These are phyloP conservation scores for Haplographium delicatum DNA, from an alignment of 495 filamentous ascomycete species.

Conservation along the genomic window DNA sequence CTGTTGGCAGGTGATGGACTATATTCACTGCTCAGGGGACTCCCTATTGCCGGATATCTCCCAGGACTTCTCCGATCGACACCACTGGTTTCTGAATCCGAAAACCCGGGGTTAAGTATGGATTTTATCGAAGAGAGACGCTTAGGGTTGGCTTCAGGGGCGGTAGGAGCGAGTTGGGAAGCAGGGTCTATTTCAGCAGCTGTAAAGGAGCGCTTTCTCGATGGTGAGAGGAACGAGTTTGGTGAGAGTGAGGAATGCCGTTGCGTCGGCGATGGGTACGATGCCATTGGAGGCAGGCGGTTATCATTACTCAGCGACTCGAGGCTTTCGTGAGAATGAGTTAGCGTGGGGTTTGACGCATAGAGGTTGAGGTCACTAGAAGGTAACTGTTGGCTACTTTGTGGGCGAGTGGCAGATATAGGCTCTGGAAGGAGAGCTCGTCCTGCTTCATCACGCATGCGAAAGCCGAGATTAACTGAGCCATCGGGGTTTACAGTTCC, in stretches of 20 bases:
- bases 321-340: conserved; percentile 30
- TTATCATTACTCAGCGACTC: conserved; percentile 49
- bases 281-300: conserved; percentile 44
- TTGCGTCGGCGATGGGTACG: conserved; percentile 34
- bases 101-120: conserved; percentile 59
- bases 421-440: conserved; percentile 43
- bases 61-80: conserved; percentile 11
- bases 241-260: conserved; percentile 43
- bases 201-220: conserved; percentile 64
- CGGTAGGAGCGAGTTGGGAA: conserved; percentile 5
- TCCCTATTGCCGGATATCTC: conserved; percentile 6
- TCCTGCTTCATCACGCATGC: conserved; percentile 37
- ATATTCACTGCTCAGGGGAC: conserved; percentile 23
- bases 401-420: conserved; percentile 30
- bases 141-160: conserved; percentile 38
- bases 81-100: conserved; percentile 9
- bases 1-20: conserved; percentile 21
- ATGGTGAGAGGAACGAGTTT: conserved; percentile 45
- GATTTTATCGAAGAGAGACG: conserved; percentile 76
- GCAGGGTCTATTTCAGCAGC: conserved; percentile 40
- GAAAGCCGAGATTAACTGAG: conserved; percentile 55
- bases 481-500: conserved; percentile 49
- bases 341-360: conserved; percentile 26
- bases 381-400: conserved; percentile 31
- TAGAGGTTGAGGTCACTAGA: conserved; percentile 40